phyloP scores from a whole-genome alignment of 2,329 filamentous ascomycete species.

The Cadophora sp. region DNA sequence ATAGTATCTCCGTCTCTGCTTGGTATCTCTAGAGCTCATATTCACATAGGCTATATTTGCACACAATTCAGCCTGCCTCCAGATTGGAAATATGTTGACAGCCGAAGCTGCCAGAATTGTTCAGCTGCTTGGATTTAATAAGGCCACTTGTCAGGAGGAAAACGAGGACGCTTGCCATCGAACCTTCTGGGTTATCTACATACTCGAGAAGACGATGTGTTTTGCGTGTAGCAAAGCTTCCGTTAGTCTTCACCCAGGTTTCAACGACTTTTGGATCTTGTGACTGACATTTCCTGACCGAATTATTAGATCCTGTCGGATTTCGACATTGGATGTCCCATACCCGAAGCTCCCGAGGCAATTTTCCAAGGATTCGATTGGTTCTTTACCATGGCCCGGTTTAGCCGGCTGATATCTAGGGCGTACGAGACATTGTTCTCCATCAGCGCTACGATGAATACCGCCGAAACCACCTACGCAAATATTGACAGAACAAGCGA shows the following conservation, averaged over 20 bases:
- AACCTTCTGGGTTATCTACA: constrained; percentile 51
- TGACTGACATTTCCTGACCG: not conserved
- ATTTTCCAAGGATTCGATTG: constrained; percentile 46
- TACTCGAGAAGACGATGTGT: constrained; percentile 46
- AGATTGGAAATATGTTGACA: constrained; percentile 44
- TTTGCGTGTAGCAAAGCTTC: constrained; percentile 45
- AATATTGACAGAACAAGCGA: constrained; percentile 38
- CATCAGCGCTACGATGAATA: constrained; percentile 42
- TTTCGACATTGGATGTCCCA: constrained; percentile 47
- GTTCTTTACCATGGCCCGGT: constrained; percentile 44
- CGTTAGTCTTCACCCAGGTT: constrained; percentile 35
- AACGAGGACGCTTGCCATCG: constrained; percentile 29
- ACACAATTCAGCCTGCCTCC: constrained; percentile 44
- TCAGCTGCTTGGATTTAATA: constrained; percentile 43
- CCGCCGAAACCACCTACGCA: constrained; percentile 26
- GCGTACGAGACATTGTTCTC: constrained; percentile 47
- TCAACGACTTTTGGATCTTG: not conserved
- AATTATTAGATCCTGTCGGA: constrained; percentile 45
- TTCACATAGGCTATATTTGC: constrained; percentile 46
- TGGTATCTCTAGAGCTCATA: constrained; percentile 1
- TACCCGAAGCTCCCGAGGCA: constrained; percentile 45
- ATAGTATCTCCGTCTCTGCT: not conserved
- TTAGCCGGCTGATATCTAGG: constrained; percentile 44
- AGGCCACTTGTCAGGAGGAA: constrained; percentile 27
- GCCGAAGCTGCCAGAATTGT: constrained; percentile 47